Base-by-base conservation (phyloP, 805 yeast species). In the Yarrowia yakushimensis region DNA sequence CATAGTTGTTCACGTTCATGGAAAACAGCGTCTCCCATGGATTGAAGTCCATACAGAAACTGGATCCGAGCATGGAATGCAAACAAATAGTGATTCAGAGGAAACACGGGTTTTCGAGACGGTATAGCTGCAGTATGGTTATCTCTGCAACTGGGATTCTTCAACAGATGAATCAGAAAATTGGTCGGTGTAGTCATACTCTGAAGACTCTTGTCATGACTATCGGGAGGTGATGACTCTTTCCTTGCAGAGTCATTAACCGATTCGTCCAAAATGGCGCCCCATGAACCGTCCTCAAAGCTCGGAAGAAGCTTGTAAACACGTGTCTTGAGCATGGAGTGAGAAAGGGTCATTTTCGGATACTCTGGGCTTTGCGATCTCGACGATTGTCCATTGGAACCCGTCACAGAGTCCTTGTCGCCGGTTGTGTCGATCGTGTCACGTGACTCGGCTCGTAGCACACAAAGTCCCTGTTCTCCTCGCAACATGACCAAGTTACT, bases 21-120 rank as follows among this genome's bases (percentile, higher is more conserved):
- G 17, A 36, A 34, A 15, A 52, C 59, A 9, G 43, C 42, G 13
- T 52, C 59, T 3, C 59, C 59, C 59, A 52, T 52, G 5, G 17
- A 36, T 25, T 52, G 59, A 2, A 52, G 17, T 0, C 43, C 59
- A 11, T 34, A 52, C 12, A 52, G 18, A 23, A 52, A 25, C 20
- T 52, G 59, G 13, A 52, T 9, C 3, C 59, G 59, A 12, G 59
- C 23, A 9, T 52, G 59, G 25, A 52, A 52, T n/a, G 59, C 59
- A 36, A 52, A 52, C 2, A 52, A 43, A 11, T 36, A 25, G 25
- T 33, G 59, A n/a, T 52, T 52, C 9, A 52, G 17, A 1, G 59
- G 43, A 13, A 13, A 36, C 13, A 27, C 33, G 0, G 59, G 57
- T 5, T 48, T 48, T 8, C 57, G 41, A 1, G 57, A 48, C 2